A percentile compares a stretch with the other conserved stretches of the same genome.
These are phyloP conservation scores for Podospora pseudopauciseta DNA, from an alignment of 495 filamentous ascomycete species.

Conservation along the genomic window DNA sequence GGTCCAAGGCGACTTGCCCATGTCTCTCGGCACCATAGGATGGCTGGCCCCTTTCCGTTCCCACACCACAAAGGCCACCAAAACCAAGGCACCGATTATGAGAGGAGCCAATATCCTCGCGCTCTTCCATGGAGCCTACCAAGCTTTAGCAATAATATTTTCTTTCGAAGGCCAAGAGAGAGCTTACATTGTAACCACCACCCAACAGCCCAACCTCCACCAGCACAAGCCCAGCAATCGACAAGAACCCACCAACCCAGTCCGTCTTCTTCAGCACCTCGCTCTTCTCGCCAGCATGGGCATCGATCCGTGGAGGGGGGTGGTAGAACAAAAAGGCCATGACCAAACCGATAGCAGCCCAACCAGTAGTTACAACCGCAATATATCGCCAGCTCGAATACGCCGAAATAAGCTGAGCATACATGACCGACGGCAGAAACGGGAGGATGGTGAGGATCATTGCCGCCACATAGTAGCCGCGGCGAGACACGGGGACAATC, in stretches of 20 bases:
- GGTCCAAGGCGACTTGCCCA: constrained; percentile 62
- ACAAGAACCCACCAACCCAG: constrained; percentile 64
- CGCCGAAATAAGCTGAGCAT: constrained; percentile 63
- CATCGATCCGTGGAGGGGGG: constrained; percentile 59
- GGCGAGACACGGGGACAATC: constrained; percentile 62
- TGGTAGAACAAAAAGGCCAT: constrained; percentile 63
- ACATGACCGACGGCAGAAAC: constrained; percentile 65
- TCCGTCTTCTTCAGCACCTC: constrained; percentile 59
- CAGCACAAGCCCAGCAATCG: constrained; percentile 58
- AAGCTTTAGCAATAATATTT: neutral
- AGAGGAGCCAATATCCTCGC: constrained; percentile 50
- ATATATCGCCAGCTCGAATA: constrained; percentile 62
- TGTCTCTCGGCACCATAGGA: constrained; percentile 62
- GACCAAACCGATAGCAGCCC: constrained; percentile 59
- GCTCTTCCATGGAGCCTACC: constrained; percentile 37
- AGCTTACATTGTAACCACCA: constrained; percentile 57
- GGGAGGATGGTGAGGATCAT: constrained; percentile 67
- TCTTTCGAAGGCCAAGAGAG: neutral
- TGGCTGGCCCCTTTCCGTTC: constrained; percentile 60
- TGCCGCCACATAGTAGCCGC: constrained; percentile 64
- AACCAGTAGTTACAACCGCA: constrained; percentile 56
- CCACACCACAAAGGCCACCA: constrained; percentile 58
- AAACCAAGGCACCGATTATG: constrained; percentile 52
- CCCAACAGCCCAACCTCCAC: constrained; percentile 67
- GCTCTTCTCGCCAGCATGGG: constrained; percentile 43